Evolutionary conservation across 1,139 yeast genomes (phyloP), one percentile per base, ranked within the genome.

Genomic region (Blastobotrys elegans): DNA sequence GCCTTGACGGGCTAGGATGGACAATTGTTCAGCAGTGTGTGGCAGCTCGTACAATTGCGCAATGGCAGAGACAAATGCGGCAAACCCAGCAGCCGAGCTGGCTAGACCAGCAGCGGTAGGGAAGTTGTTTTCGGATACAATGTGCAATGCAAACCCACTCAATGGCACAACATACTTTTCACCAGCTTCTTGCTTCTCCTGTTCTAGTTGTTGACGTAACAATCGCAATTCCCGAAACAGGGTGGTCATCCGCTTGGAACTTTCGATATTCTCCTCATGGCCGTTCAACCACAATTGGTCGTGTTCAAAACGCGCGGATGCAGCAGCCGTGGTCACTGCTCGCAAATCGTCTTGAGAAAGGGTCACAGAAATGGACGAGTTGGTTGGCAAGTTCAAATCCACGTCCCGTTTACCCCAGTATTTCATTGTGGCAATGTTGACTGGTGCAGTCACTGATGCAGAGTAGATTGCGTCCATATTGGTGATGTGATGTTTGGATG

Each of bases 41-140:
- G 95, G 95, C 51, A 94, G 79, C 65, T 85, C 67, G 68, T 80
- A 92, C 51, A 92, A 74, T 61, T 77, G 77, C 21, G 98, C 90
- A 61, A 92, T 79, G 24, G 97, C 89, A 43, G 79, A 79, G 29
- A 92, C 95, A 55, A 92, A 75, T 4, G 98, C 98, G 43, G 98
- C 97, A 67, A 89, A 90, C 0, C 99, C 99, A 10, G 97, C 97
- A 10, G 98, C 98, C 7, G 96, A 85, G 0, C 97, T 88, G 0
- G 98, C 98, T 56, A 92, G 77, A 2, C 98, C 98, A 14, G 98
- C 98, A 34, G 98, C 98, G 22, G 98, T 92, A 44, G 99, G 99
- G 75, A 92, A 92, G 70, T 94, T 94, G 73, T 92, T 92, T 65
- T 88, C 96, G 18, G 95, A 83, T 4, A 87, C 95, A 58, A 92